phyloP scores from a whole-genome alignment of 805 yeast genomes.

The Saccharomycopsis sp. region DNA sequence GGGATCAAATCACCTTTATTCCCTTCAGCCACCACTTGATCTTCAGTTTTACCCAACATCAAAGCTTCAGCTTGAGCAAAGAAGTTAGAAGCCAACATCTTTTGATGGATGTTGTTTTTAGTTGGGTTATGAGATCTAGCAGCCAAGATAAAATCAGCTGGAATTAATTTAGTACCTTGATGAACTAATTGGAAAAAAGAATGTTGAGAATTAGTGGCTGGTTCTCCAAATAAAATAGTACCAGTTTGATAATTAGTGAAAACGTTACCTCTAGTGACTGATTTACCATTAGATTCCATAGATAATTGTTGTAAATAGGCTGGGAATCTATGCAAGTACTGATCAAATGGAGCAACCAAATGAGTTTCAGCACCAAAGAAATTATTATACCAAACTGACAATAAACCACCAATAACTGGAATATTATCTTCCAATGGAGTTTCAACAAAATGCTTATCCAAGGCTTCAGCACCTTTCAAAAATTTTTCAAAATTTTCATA shows the following conservation, averaged over 20 bases:
- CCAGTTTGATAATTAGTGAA: slow-evolving; percentile 96
- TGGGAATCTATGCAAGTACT: slow-evolving; percentile 98
- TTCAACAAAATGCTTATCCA: slow-evolving; percentile 81
- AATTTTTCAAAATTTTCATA: slow-evolving; percentile 87
- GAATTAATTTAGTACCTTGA: slow-evolving; percentile 97
- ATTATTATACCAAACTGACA: slow-evolving; percentile 98
- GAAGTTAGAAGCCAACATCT: slow-evolving; percentile 98
- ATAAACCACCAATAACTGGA: slow-evolving; percentile 87
- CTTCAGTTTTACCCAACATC: slow-evolving; percentile 89
- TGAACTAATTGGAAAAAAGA: slow-evolving; percentile 99
- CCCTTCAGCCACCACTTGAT: slow-evolving; percentile 82
- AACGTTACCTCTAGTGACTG: slow-evolving; percentile 86
- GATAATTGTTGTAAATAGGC: slow-evolving; percentile 98
- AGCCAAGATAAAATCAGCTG: slow-evolving; percentile 93
- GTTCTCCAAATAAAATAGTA: slow-evolving; percentile 93
- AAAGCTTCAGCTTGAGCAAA: slow-evolving; percentile 98
- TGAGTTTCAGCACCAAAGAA: slow-evolving; percentile 98
- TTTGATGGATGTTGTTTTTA: slow-evolving; percentile 88
- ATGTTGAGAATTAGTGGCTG: slow-evolving; percentile 98
- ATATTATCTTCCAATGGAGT: slow-evolving; percentile 88
- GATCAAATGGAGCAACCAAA: slow-evolving; percentile 97
- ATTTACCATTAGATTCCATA: slow-evolving; percentile 99
- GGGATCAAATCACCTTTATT: slow-evolving; percentile 80
- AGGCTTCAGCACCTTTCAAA: slow-evolving; percentile 96
- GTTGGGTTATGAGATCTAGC: slow-evolving; percentile 98